phyloP scores from a whole-genome alignment of 78 protist species.

The Monocercomonoides exilis region DNA sequence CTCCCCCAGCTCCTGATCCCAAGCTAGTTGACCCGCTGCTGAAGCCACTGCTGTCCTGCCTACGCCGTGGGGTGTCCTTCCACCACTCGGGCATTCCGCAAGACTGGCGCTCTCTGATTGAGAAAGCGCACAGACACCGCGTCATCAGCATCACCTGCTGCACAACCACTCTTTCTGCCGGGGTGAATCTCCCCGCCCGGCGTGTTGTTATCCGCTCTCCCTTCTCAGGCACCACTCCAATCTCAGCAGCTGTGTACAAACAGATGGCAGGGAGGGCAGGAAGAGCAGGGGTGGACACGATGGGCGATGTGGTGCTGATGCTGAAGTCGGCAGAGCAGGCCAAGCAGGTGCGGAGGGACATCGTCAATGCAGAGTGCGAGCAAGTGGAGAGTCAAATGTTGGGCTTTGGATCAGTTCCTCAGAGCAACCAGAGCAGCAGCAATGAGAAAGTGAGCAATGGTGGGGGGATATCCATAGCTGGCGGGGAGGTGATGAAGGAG shows the following conservation, averaged over 20 bases:
- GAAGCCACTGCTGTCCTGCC: neutral
- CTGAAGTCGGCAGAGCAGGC: neutral
- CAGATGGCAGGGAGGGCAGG: slow-evolving; percentile 9
- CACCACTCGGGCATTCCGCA: slow-evolving; percentile 26
- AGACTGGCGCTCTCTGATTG: slow-evolving; percentile 24
- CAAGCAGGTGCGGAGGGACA: neutral
- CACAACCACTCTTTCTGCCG: slow-evolving; percentile 49
- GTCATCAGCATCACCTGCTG: neutral
- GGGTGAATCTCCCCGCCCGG: slow-evolving; percentile 46
- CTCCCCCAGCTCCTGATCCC: neutral
- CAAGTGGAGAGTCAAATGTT: neutral
- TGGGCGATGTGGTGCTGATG: slow-evolving; percentile 15
- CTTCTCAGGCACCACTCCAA: neutral
- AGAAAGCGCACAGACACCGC: slow-evolving; percentile 14
- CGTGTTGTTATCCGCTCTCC: slow-evolving; percentile 34
- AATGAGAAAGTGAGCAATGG: too few relatives aligned
- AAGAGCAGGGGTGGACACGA: slow-evolving; percentile 8
- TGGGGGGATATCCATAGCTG: too few relatives aligned
- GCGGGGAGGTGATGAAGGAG: too few relatives aligned
- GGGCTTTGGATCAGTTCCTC: too few relatives aligned
- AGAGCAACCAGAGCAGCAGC: too few relatives aligned
- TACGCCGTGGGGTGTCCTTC: slow-evolving; percentile 24
- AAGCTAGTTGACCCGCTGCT: neutral
- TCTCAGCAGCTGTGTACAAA: neutral
- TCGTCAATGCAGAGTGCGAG: neutral